Evolutionary conservation across 2,329 filamentous ascomycete genomes (phyloP).

Genomic region (Dothistroma septosporum): DNA sequence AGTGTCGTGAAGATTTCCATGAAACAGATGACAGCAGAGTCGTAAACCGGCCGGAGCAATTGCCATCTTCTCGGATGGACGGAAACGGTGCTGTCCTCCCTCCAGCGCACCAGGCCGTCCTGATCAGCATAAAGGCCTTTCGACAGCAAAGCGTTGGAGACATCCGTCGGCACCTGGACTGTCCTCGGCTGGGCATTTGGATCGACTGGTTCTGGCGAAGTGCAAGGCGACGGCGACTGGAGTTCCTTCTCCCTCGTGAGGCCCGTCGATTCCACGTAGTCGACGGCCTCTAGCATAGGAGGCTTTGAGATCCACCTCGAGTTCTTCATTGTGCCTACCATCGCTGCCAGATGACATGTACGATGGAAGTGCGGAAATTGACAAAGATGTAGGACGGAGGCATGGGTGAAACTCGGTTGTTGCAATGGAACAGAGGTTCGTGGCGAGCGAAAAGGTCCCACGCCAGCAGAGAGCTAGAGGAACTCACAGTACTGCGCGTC

Average conservation of each 20-base stretch:
- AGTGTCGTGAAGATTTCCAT: constrained; percentile 15
- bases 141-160: not conserved
- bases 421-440: not conserved
- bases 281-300: not conserved
- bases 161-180: not conserved
- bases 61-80: constrained; percentile 14
- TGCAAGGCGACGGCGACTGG: not conserved
- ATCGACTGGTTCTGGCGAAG: not conserved
- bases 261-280: not conserved
- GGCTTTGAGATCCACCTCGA: not conserved
- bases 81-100: not conserved
- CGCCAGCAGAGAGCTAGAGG: not conserved
- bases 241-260: not conserved
- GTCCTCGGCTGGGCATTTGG: not conserved
- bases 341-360: not conserved
- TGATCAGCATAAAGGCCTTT: not conserved
- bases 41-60: constrained; percentile 3
- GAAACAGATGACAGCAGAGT: constrained; percentile 13
- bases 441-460: not conserved
- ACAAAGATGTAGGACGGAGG: not conserved
- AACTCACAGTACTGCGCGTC: not conserved
- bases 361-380: not conserved
- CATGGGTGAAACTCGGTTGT: not conserved
- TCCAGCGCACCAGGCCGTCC: constrained; percentile 3
- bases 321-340: not conserved